Percentiles rank a stretch among this genome's conserved stretches.
Conservation (phyloP, 1,139 yeast genomes). For the Debaryomyces singareniensis region DNA sequence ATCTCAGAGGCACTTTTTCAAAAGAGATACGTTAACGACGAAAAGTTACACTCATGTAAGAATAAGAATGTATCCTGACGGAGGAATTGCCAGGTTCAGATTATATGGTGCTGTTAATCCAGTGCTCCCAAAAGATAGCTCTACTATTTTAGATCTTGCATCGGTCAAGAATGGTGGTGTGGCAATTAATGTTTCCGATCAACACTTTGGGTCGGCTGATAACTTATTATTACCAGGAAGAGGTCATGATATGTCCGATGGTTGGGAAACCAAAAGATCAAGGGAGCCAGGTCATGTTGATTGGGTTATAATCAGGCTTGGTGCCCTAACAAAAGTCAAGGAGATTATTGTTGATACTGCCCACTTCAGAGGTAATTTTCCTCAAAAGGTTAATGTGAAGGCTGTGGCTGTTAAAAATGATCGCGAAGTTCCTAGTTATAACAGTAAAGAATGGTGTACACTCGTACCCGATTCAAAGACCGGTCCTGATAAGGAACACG, state of each 20-base stretch:
- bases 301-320: slow-evolving; percentile 82
- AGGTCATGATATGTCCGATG: slow-evolving; percentile 94
- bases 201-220: slow-evolving; percentile 89
- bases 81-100: slow-evolving; percentile 93
- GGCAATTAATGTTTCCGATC: slow-evolving; percentile 76
- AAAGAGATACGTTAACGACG: slow-evolving; percentile 51
- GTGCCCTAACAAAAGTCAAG: slow-evolving; percentile 52
- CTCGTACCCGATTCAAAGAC: slow-evolving; percentile 70
- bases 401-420: slow-evolving; percentile 40
- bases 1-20: slow-evolving; percentile 74
- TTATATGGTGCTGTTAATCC: slow-evolving; percentile 79
- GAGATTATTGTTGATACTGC: slow-evolving; percentile 81
- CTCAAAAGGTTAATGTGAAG: slow-evolving; percentile 65
- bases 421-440: slow-evolving; percentile 26
- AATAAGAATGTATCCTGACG: slow-evolving; percentile 91
- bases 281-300: slow-evolving; percentile 78
- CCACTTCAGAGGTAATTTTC: slow-evolving; percentile 89
- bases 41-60: slow-evolving; percentile 70
- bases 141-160: slow-evolving; percentile 63
- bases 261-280: slow-evolving; percentile 96
- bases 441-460: slow-evolving; percentile 49
- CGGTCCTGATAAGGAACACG: slow-evolving; percentile 75
- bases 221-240: slow-evolving; percentile 87
- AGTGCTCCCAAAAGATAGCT: slow-evolving; percentile 42
- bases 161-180: slow-evolving; percentile 85